Evolutionary conservation across 345 rosid species (phyloP).

Genomic region (Gossypium australe): DNA sequence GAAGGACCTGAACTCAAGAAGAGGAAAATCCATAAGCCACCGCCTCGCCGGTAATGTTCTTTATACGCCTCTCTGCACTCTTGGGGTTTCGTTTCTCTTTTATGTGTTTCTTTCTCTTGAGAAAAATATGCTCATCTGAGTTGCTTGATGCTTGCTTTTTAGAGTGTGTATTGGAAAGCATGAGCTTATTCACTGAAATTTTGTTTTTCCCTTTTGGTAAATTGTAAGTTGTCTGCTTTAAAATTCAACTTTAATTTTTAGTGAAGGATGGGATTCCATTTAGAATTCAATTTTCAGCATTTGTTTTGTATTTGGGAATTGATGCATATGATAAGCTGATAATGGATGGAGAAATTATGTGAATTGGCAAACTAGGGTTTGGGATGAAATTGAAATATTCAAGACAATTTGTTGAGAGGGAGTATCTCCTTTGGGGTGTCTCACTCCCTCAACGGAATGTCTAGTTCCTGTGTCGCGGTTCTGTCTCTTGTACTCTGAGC

Average conservation of each 20-base stretch:
- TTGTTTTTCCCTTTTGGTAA: background rate
- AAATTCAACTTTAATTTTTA: background rate
- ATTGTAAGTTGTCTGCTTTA: background rate
- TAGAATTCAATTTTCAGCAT: background rate
- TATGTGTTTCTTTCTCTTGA: background rate
- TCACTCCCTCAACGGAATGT: too few relatives aligned
- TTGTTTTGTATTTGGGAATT: background rate
- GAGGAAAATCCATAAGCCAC: conserved; percentile 20
- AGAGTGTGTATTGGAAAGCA: background rate
- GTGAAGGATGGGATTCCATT: background rate
- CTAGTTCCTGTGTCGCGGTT: too few relatives aligned
- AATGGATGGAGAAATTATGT: background rate
- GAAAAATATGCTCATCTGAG: background rate
- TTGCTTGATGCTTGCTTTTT: background rate
- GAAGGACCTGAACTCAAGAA: conserved; percentile 19
- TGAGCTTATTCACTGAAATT: background rate
- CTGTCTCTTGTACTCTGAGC: too few relatives aligned
- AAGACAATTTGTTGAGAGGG: background rate
- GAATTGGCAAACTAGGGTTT: background rate
- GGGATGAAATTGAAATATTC: background rate
- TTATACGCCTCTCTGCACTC: background rate
- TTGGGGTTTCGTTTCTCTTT: background rate
- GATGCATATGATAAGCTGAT: background rate
- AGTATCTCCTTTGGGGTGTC: too few relatives aligned
- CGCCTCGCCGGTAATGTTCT: conserved; percentile 9